Conservation (phyloP, 2,329 filamentous ascomycete genomes). For the Penicillium aurantiogriseum region DNA sequence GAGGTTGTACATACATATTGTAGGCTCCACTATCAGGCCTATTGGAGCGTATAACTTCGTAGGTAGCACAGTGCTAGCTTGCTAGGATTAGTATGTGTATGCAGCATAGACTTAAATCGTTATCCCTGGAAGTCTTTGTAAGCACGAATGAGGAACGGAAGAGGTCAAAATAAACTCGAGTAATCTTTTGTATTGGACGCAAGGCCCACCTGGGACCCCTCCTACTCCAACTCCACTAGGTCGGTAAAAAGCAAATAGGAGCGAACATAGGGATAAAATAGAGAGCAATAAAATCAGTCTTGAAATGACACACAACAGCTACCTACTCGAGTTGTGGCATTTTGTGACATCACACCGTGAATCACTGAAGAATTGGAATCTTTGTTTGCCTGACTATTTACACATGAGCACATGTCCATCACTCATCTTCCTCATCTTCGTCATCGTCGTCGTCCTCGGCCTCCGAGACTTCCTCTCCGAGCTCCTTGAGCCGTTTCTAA, state of each 20-base stretch:
- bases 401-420: slow-evolving; percentile 29
- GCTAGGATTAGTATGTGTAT: neutral
- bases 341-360: neutral
- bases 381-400: slow-evolving; percentile 9
- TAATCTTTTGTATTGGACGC: neutral
- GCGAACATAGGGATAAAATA: neutral
- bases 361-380: neutral
- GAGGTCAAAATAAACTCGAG: neutral
- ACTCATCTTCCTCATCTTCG: slow-evolving; percentile 54
- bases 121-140: neutral
- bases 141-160: neutral
- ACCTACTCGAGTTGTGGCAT: neutral
- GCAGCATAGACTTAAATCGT: neutral
- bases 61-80: neutral
- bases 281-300: neutral
- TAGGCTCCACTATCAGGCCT: neutral
- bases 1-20: neutral
- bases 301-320: neutral
- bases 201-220: neutral
- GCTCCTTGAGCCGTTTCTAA: slow-evolving; percentile 59
- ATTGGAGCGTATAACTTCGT: neutral
- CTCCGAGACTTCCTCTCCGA: slow-evolving; percentile 72
- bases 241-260: neutral
- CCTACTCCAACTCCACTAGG: neutral
- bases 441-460: slow-evolving; percentile 67